Evolutionary conservation across 345 rosid species (phyloP), one percentile per base, ranked within the genome.

Genomic region (Theobroma cacao): DNA sequence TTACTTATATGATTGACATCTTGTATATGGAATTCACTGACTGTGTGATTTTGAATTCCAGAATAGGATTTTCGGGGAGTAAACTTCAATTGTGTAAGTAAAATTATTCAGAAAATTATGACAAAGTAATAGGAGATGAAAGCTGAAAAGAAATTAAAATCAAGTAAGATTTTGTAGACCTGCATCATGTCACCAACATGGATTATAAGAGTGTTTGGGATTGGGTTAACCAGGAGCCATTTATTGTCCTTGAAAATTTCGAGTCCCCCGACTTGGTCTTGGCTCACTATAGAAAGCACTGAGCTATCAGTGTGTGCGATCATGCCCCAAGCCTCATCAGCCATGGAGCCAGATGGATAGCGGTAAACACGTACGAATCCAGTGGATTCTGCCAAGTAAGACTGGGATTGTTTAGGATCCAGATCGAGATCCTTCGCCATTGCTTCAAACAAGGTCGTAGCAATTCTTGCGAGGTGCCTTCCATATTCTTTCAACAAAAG

Each of bases 101-200:
- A n/a, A n/a, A n/a, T n/a, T n/a, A n/a, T n/a, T n/a, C n/a, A n/a
- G n/a, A n/a, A n/a, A n/a, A n/a, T n/a, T n/a, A n/a, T n/a, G n/a
- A n/a, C n/a, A n/a, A n/a, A n/a, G n/a, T n/a, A n/a, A 41, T 41
- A 5, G n/a, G n/a, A n/a, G 9, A 62, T 33, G 41, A 33, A 62
- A 67, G 30, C 13, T 24, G 52, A 41, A 63, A 62, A 59, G 18
- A 30, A 22, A 56, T 3, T 70, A 17, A 53, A 48, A 26, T 38
- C 8, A 38, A 41, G 28, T 45, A 26, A 68, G 73, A 20, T 45
- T 24, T 17, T 43, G 30, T 43, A 13, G 64, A 92, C 97, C 97
- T 94, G 95, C 89, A 90, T 89, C 97, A 92, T 93, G 79, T 95
- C 98, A 47, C 98, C 99, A 2, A 95, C 81, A 78, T 95, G 91